Evolutionary conservation across 306 rosid species (phyloP), one percentile per base, ranked within the genome.

Genomic region (Pachyrhizus erosus): DNA sequence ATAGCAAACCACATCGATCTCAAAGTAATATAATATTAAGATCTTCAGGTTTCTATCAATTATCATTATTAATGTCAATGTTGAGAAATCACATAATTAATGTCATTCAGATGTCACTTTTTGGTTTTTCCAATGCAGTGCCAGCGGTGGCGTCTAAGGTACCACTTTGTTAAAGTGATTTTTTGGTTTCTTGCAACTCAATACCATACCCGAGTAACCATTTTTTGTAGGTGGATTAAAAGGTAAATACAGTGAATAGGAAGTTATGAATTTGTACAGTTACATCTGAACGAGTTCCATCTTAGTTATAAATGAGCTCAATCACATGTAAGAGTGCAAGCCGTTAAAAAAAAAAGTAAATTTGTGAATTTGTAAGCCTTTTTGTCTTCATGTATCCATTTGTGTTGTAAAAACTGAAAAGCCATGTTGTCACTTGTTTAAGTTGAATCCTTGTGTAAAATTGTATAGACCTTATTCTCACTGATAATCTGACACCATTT

Each of bases 1-100:
- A 43, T 29, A 15, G 73, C 14, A 34, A 20, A 70, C 40, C 14
- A 45, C 26, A 23, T 75, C 57, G n/a, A 75, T 75, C 84, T 72
- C 67, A 46, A 13, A 60, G 62, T 51, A 51, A 49, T 33, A 72
- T 65, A 33, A 33, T 66, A 68, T 21, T 40, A 39, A 68, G 49
- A 51, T 31, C 46, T 11, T n/a, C 3, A 49, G 48, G 17, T 20
- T 29, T 48, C 27, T 48, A 4, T 27, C 9, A 27, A 51, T 49
- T 51, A 2, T 49, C 48, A 17, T 31, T 48, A 2, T 15, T 68
- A 40, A 20, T 69, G 74, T 42, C 34, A 40, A 21, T 69, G 34
- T 69, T 69, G 42, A 69, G 29, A 67, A 18, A 67, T 67, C n/a
- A 40, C 52, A 68, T 21, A 20, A 68, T 68, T 20, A 8, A 67